These are phyloP conservation scores for Fusarium sp. DNA, from an alignment of 2,329 filamentous ascomycete genomes.

Conservation along the genomic window DNA sequence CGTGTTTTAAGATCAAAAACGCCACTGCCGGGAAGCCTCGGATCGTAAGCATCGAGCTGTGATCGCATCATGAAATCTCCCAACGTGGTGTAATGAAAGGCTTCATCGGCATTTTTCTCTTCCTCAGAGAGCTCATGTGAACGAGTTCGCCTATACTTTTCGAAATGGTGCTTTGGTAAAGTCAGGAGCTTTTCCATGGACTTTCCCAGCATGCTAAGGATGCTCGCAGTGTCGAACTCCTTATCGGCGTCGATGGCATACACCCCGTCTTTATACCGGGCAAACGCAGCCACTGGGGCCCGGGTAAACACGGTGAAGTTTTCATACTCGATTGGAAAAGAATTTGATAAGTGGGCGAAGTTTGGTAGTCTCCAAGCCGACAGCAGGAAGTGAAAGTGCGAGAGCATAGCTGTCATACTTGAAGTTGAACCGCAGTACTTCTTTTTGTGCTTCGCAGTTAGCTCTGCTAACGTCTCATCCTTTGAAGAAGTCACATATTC, in stretches of 20 bases:
- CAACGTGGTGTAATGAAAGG: conserved; percentile 87
- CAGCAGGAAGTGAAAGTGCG: conserved; percentile 92
- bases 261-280: conserved; percentile 82
- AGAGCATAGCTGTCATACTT: conserved; percentile 88
- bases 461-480: conserved; percentile 75
- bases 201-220: conserved; percentile 91
- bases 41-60: conserved; percentile 90
- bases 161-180: conserved; percentile 81
- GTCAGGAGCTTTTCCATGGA: conserved; percentile 97
- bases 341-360: conserved; percentile 71
- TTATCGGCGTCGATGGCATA: conserved; percentile 98
- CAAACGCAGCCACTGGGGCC: conserved; percentile 81
- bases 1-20: conserved; percentile 98
- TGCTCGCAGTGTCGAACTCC: conserved; percentile 83
- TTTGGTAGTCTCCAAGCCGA: conserved; percentile 84
- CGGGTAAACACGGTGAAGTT: conserved; percentile 79
- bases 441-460: conserved; percentile 73
- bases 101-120: conserved; percentile 77
- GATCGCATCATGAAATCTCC: conserved; percentile 94
- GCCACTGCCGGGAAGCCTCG: conserved; percentile 85
- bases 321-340: conserved; percentile 69
- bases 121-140: conserved; percentile 77
- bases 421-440: conserved; percentile 96
- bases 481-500: conserved; percentile 92
- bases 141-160: conserved; percentile 79